These are phyloP conservation scores for Heliamphora pulchella DNA, from an alignment of 179 eudicot genomes.

Conservation along the genomic window DNA sequence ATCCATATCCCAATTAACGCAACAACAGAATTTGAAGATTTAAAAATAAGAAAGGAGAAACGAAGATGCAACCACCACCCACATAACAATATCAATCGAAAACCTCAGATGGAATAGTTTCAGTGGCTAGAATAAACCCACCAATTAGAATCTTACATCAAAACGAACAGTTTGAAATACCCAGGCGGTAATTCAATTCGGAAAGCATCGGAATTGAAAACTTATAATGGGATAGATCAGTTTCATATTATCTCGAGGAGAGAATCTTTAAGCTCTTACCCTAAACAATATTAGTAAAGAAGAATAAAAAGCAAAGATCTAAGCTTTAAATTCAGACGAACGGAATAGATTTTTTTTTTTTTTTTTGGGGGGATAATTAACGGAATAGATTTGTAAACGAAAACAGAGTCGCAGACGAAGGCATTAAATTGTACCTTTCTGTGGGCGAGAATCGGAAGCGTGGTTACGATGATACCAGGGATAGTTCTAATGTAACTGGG, in stretches of 20 bases:
- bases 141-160: background rate
- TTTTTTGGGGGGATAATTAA: no score
- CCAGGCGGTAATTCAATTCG: background rate
- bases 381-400: background rate
- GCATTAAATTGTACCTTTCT: background rate
- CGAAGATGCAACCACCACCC: background rate
- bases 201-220: background rate
- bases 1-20: background rate
- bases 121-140: background rate
- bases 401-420: background rate
- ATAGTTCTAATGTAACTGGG: background rate
- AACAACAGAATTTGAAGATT: background rate
- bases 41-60: background rate
- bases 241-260: background rate
- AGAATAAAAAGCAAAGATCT: background rate
- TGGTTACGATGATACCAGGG: background rate
- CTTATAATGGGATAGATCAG: no score
- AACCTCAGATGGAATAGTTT: constrained; percentile 9
- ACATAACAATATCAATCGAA: background rate
- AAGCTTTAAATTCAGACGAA: background rate
- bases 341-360: background rate
- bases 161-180: background rate
- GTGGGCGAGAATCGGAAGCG: background rate
- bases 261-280: background rate
- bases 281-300: background rate